These are phyloP conservation scores for Berkeleyomyces basicola DNA, from an alignment of 2,329 filamentous ascomycete genomes.

Conservation along the genomic window DNA sequence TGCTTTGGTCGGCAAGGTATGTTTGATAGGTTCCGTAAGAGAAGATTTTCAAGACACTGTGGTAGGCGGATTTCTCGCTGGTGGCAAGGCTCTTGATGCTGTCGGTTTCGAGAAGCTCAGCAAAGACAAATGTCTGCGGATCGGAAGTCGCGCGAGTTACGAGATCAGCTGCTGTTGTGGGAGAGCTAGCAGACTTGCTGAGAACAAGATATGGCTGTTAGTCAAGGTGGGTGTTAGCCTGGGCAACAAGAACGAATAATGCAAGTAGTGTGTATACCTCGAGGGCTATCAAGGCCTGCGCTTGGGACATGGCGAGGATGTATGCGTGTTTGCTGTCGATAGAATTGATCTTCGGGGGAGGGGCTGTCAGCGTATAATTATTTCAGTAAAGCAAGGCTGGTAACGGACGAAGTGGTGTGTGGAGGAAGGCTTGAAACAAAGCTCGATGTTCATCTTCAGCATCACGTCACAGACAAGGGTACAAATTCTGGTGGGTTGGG, in stretches of 20 bases:
- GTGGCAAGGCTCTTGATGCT: slow-evolving; percentile 57
- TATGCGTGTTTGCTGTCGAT: not conserved
- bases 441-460: not conserved
- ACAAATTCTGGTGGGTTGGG: not conserved
- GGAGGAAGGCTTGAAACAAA: not conserved
- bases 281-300: slow-evolving; percentile 46
- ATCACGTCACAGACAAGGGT: not conserved
- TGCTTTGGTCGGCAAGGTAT: slow-evolving; percentile 35
- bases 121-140: slow-evolving; percentile 80
- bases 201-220: slow-evolving; percentile 77
- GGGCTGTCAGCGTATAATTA: no score
- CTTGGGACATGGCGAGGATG: slow-evolving; percentile 48
- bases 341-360: not conserved
- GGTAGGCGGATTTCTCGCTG: slow-evolving; percentile 31
- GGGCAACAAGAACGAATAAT: not conserved
- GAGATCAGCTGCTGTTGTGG: slow-evolving; percentile 71
- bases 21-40: slow-evolving; percentile 77
- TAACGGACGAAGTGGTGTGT: no score
- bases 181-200: slow-evolving; percentile 68
- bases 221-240: slow-evolving; percentile 15
- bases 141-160: slow-evolving; percentile 78
- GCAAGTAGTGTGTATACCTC: slow-evolving; percentile 30
- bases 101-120: slow-evolving; percentile 71
- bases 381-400: not conserved
- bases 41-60: slow-evolving; percentile 71